Evolutionary conservation across 2,329 filamentous ascomycete species (phyloP).

Genomic region (Epichloe brachyelytri): DNA sequence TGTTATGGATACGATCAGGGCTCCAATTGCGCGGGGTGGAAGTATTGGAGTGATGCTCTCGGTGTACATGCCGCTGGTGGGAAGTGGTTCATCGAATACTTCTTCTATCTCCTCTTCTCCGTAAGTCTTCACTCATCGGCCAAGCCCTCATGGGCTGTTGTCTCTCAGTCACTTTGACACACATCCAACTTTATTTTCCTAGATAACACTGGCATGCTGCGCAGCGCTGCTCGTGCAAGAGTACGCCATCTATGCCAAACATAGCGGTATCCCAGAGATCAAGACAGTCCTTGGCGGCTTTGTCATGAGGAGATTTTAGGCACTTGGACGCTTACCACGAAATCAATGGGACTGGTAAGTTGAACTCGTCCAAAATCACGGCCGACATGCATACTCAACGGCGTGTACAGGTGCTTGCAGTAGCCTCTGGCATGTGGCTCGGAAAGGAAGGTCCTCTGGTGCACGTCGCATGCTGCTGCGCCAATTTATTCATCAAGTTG

Average conservation of each 20-base stretch:
- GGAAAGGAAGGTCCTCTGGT: slow-evolving; percentile 93
- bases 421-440: slow-evolving; percentile 90
- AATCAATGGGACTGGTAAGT: slow-evolving; percentile 72
- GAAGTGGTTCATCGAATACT: slow-evolving; percentile 72
- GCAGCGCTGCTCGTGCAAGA: slow-evolving; percentile 71
- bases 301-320: slow-evolving; percentile 82
- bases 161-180: not conserved
- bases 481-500: slow-evolving; percentile 84
- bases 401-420: slow-evolving; percentile 58
- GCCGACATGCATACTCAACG: not conserved
- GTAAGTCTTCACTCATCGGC: slow-evolving; percentile 33
- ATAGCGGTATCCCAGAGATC: slow-evolving; percentile 95
- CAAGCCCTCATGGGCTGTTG: not conserved
- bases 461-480: slow-evolving; percentile 93
- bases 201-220: slow-evolving; percentile 65
- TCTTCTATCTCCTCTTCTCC: slow-evolving; percentile 75
- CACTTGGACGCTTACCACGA: slow-evolving; percentile 76
- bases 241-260: slow-evolving; percentile 79
- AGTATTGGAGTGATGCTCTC: slow-evolving; percentile 66
- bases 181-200: not conserved
- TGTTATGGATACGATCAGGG: slow-evolving; percentile 82
- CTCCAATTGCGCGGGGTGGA: slow-evolving; percentile 77
- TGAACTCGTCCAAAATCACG: not conserved
- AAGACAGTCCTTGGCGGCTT: slow-evolving; percentile 93
- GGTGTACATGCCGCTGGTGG: slow-evolving; percentile 53